Base-by-base conservation (phyloP, 2,329 filamentous ascomycete species). In the Chaetomium sp. region DNA sequence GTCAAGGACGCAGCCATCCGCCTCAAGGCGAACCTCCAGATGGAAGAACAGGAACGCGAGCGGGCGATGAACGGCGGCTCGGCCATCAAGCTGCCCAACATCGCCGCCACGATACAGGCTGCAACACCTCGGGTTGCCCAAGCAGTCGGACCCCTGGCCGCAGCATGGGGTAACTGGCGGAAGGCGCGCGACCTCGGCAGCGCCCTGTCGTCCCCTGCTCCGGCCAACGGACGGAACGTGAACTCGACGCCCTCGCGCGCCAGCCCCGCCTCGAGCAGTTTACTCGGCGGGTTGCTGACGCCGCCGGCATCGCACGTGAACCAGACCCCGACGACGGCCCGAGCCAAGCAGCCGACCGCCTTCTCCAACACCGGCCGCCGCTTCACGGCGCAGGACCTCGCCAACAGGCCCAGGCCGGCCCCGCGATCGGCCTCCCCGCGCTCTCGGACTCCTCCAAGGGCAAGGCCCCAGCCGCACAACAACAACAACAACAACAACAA, bases 81-180 rank as follows among this genome's bases (percentile, higher is more conserved):
- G 8, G 81, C 86, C 31, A 83, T 89, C 66, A 86, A 82, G 61
- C 82, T 95, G 70, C 90, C 91, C 4, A 91, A 90, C 49, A 85
- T 97, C 50, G 90, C 92, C 1, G 89, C 90, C 55, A 86, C 91
- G 35, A 88, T 93, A 55, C 87, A 93, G 68, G 89, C 91, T 12
- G 87, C 89, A 5, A 90, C 92, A 2, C 94, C 93, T 4, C 88
- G 92, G 35, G 90, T 96, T 19, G 92, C 91, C 6, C 89, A 96
- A 74, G 90, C 90, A 4, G 89, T 97, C 27, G 92, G 86, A 1
- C 87, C 86, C 27, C 76, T 89, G 45, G 85, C 92, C n/a, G 92
- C 93, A n/a, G 94, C 93, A n/a, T 96, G 93, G 87, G 93, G 92
- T 55, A 97, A 90, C 76, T 97, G 94, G 94, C 89, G 93, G 60